Evolutionary conservation across 768 basidiomycete species (phyloP).

Genomic region (Symmetrospora coprosmae): DNA sequence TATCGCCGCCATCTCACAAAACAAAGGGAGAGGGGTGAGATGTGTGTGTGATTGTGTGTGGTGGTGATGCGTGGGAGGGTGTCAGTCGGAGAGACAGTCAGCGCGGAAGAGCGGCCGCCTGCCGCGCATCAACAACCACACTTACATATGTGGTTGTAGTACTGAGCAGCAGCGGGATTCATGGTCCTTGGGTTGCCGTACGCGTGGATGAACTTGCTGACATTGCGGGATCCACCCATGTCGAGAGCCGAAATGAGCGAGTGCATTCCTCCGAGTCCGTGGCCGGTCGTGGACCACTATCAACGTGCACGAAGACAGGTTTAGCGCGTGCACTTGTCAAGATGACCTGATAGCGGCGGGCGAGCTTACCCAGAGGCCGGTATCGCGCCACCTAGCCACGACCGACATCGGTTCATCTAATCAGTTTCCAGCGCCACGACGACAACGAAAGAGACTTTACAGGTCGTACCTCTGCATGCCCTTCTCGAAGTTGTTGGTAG

Average conservation of each 20-base stretch:
- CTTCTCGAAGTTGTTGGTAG: conserved; percentile 13
- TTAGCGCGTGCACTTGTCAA: no score
- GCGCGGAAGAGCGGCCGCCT: neutral
- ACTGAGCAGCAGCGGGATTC: neutral
- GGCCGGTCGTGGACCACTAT: conserved; percentile 12
- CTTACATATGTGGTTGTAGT: neutral
- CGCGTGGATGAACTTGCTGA: neutral
- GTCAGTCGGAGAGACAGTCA: neutral
- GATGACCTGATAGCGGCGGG: no score
- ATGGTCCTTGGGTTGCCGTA: neutral
- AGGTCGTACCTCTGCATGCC: neutral
- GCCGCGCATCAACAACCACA: neutral
- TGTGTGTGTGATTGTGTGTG: no score
- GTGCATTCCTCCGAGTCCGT: conserved; percentile 21
- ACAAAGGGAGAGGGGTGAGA: no score
- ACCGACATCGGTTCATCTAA: neutral
- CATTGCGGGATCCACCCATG: neutral
- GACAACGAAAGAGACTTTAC: neutral
- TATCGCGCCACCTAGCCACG: neutral
- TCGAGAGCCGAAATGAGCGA: neutral
- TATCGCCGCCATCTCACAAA: no score
- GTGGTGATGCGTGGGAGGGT: no score
- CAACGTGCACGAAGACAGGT: no score
- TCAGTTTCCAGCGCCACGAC: neutral
- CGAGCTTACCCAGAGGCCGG: neutral